These are phyloP conservation scores for Pseudocercospora vitis DNA, from an alignment of 2,329 filamentous ascomycete genomes.

Conservation along the genomic window DNA sequence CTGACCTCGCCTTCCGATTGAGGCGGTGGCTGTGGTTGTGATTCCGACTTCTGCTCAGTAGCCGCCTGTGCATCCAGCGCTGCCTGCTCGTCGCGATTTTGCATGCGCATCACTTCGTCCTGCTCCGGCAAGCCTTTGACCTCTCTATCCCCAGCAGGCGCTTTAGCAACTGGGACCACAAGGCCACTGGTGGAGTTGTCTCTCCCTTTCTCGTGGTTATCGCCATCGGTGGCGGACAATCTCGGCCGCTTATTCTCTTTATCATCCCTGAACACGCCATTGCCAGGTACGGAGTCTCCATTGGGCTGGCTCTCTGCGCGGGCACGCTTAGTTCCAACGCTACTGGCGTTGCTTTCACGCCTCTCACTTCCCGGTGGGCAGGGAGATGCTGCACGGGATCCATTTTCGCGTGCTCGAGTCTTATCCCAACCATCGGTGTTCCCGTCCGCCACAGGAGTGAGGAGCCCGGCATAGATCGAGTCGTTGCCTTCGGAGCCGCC, in stretches of 20 bases:
- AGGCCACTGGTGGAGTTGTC: slow-evolving; percentile 11
- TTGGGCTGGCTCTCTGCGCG: slow-evolving; percentile 33
- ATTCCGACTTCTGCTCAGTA: slow-evolving; percentile 2
- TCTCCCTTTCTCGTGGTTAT: slow-evolving; percentile 10
- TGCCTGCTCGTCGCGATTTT: slow-evolving; percentile 31
- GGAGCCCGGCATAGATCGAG: slow-evolving; percentile 50
- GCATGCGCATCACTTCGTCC: slow-evolving; percentile 32
- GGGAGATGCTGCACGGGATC: slow-evolving; percentile 27
- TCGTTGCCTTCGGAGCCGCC: slow-evolving; percentile 41
- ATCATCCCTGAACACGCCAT: slow-evolving; percentile 27
- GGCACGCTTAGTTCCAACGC: slow-evolving; percentile 33
- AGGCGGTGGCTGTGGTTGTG: slow-evolving; percentile 10
- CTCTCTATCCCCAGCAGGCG: slow-evolving; percentile 14
- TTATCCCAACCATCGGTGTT: slow-evolving; percentile 34
- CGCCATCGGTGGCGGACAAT: slow-evolving; percentile 11
- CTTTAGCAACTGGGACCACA: slow-evolving; percentile 14
- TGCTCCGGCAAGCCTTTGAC: slow-evolving; percentile 19
- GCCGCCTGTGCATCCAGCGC: slow-evolving; percentile 25
- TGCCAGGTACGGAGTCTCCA: slow-evolving; percentile 14
- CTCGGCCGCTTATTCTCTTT: slow-evolving; percentile 26
- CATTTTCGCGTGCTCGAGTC: slow-evolving; percentile 32
- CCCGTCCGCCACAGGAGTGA: slow-evolving; percentile 38
- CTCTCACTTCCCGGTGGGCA: slow-evolving; percentile 34
- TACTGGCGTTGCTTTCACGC: slow-evolving; percentile 34
- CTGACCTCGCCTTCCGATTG: slow-evolving; percentile 39